Evolutionary conservation across 2,329 filamentous ascomycete genomes (phyloP).

Genomic region (Colletotrichum eremochloae): DNA sequence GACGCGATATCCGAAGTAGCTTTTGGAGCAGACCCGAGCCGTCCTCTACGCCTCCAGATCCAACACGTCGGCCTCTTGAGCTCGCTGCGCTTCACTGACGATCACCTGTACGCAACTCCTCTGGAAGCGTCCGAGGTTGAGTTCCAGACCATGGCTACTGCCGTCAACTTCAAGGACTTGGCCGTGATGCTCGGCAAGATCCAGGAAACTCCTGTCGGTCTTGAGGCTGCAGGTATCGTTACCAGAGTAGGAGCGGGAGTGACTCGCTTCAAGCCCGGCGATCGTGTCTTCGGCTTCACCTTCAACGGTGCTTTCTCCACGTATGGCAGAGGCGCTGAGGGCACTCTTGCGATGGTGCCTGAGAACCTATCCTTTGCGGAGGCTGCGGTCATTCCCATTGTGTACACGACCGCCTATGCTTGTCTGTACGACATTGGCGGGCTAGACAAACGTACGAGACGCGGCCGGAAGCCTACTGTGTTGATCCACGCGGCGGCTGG

Average conservation of each 20-base stretch:
- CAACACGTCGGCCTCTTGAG: neutral
- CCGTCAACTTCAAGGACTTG: conserved; percentile 46
- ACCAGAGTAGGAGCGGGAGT: conserved; percentile 48
- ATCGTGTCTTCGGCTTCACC: conserved; percentile 45
- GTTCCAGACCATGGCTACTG: conserved; percentile 46
- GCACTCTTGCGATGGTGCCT: conserved; percentile 50
- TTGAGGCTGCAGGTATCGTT: conserved; percentile 52
- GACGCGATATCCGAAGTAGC: neutral
- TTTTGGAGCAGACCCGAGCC: conserved; percentile 3
- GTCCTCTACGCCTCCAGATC: conserved; percentile 16
- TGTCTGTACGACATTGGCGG: conserved; percentile 49
- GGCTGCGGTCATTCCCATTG: conserved; percentile 52
- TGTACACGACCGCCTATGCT: conserved; percentile 52
- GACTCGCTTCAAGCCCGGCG: conserved; percentile 49
- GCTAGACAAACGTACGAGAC: conserved; percentile 47
- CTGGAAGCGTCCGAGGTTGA: conserved; percentile 44
- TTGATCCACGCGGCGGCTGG: conserved; percentile 56
- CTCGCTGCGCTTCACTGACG: conserved; percentile 7
- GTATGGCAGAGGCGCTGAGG: conserved; percentile 41
- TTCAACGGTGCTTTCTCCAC: conserved; percentile 40
- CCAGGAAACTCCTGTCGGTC: conserved; percentile 44
- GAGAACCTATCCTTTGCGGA: conserved; percentile 51
- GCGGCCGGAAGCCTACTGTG: conserved; percentile 44
- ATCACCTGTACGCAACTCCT: neutral
- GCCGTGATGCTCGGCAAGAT: conserved; percentile 46